Base-by-base conservation (phyloP, 2,329 filamentous ascomycete species). In the Lachnellula cervina region DNA sequence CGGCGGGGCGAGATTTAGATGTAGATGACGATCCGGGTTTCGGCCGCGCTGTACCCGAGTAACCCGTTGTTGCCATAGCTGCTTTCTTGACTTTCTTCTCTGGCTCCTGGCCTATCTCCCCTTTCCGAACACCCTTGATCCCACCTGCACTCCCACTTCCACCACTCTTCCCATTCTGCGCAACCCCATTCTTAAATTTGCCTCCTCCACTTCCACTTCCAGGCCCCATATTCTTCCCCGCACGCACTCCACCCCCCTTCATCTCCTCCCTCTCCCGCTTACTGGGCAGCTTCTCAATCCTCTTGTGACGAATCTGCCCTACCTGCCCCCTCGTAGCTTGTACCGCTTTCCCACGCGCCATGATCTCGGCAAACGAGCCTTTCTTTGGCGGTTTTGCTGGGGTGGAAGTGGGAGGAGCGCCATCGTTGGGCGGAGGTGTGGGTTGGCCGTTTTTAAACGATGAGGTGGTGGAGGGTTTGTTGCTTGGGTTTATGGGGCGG, bases 281-380 rank as follows among this genome's bases (percentile, higher is more conserved):
- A 58, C 73, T 76, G 6, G 79, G 73, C n/a, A 79, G 71, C 65
- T 84, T 87, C 63, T 88, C 87, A 1, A 84, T 80, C 19, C 85
- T 78, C 68, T 90, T 90, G 70, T 90, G 87, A 68, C 89, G 87
- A 62, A 90, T 89, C 63, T 83, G 84, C 54, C 86, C 87, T 23
- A 87, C 77, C 62, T 80, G 80, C 8, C 76, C 80, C 74, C 82
- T 80, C 42, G 73, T 76, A 40, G 75, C 76, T 65, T 88, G 82
- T 13, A 82, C 85, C 58, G 82, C 82, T 66, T 88, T 84, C 34
- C 83, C 89, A 62, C 86, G 80, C 54, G 86, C 86, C 72, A 92
- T 78, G 57, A 90, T 87, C 65, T 90, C 87, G 38, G 84, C 82
- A 69, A 84, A 92, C 0, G 86, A 88, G 2, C 87, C 85, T 66